Base-by-base conservation (phyloP, 306 rosid genomes). In the Gynostemma pentaphyllum region DNA sequence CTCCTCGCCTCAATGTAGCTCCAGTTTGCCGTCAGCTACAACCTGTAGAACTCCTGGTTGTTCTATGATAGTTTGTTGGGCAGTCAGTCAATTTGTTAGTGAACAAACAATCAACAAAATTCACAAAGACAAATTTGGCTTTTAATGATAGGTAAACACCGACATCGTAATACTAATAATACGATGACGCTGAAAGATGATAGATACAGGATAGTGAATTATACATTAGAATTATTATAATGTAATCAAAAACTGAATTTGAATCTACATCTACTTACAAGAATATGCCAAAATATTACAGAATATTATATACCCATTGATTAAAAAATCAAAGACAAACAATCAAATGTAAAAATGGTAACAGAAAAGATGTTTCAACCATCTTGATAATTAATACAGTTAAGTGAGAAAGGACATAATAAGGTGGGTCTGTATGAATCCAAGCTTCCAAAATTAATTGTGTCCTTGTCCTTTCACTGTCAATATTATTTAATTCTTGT, bases 21-120 rank as follows among this genome's bases (percentile, higher is more conserved):
- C 83, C 50, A 75, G 53, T 57, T 65, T 84, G 81, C 71, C 54
- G 85, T 82, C 87, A 14, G 82, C 89, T 65, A 92, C 87, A 69
- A 92, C 96, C 80, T 88, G 96, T 68, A 92, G 86, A 67, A 92
- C 98, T 12, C 96, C 98, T 5, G 98, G 96, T 86, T 77, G 92
- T 40, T 82, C 98, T 91, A 88, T 72, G 30, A 59, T 3, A 59
- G 6, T 10, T 39, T 19, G 56, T 41, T 56, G 32, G 44, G n/a
- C n/a, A n/a, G 34, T 28, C 28, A n/a, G 24, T 47, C 22, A 48
- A 39, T 34, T 63, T 14, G 36, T 19, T 27, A 45, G 52, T 63
- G 16, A 63, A 26, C 41, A 27, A n/a, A 28, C 53, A 23, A 22
- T 57, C 47, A 36, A 36, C 45, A 59, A 7, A 37, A 19, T 4